A percentile compares a stretch with the other conserved stretches of the same genome.
These are phyloP conservation scores for Davidsoniella australis DNA, from an alignment of 2,329 filamentous ascomycete species.

Conservation along the genomic window DNA sequence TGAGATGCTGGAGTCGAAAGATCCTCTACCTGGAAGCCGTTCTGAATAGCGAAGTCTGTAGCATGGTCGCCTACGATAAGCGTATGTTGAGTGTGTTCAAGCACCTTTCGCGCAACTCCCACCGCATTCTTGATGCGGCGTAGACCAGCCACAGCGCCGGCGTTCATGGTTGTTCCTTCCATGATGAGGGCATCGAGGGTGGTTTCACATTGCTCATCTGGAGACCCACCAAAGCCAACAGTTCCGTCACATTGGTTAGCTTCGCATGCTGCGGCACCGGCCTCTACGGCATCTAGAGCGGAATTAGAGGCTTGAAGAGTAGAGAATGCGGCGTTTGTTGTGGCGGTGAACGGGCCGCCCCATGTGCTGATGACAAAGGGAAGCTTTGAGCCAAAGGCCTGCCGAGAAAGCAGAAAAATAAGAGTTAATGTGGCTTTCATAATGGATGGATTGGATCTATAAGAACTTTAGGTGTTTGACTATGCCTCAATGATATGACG, in stretches of 20 bases:
- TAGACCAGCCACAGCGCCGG: constrained; percentile 34
- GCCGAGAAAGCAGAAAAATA: no score
- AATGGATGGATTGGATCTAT: no score
- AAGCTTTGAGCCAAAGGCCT: constrained; percentile 14
- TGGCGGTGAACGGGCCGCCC: constrained; percentile 33
- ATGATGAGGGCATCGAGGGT: constrained; percentile 43
- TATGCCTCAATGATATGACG: no score
- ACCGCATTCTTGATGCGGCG: constrained; percentile 32
- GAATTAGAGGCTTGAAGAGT: constrained; percentile 21
- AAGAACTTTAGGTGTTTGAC: no score
- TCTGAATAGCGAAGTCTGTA: constrained; percentile 33
- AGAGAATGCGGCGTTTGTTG: constrained; percentile 33
- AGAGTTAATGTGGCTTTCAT: no score
- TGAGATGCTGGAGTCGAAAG: constrained; percentile 26
- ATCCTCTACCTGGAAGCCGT: constrained; percentile 30
- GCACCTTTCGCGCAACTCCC: constrained; percentile 31
- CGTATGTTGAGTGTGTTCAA: constrained; percentile 34
- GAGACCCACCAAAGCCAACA: constrained; percentile 37
- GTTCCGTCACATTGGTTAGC: constrained; percentile 34
- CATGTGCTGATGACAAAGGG: constrained; percentile 39
- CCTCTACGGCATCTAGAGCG: constrained; percentile 33
- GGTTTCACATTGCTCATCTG: constrained; percentile 38
- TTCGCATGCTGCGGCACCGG: constrained; percentile 35
- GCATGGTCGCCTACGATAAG: constrained; percentile 35
- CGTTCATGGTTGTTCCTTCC: constrained; percentile 35